Conservation (phyloP, 768 basidiomycete genomes). For the Lentinula sp. region DNA sequence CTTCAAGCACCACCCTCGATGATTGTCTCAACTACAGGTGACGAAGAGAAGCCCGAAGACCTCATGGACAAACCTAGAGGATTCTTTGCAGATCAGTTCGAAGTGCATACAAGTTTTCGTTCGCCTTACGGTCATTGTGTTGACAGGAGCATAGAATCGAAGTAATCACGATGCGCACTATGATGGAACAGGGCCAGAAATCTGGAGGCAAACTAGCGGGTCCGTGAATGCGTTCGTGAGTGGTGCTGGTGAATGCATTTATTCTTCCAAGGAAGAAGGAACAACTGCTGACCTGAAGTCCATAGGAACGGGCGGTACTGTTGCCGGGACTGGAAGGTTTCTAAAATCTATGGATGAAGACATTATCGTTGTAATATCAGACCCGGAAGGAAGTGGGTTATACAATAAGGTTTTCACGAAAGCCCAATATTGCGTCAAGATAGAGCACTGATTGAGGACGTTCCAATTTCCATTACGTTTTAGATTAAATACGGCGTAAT, state of each 20-base stretch:
- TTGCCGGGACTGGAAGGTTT: slow-evolving; percentile 78
- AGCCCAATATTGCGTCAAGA: neutral
- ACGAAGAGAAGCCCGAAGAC: slow-evolving; percentile 28
- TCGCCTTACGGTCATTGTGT: neutral
- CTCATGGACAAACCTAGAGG: slow-evolving; percentile 58
- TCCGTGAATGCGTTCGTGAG: slow-evolving; percentile 78
- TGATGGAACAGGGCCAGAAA: slow-evolving; percentile 88
- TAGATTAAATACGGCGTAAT: slow-evolving; percentile 90
- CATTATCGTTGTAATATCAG: slow-evolving; percentile 70
- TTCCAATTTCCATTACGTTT: neutral
- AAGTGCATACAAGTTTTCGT: slow-evolving; percentile 31
- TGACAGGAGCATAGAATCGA: slow-evolving; percentile 51
- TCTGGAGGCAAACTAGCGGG: slow-evolving; percentile 90
- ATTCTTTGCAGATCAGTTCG: slow-evolving; percentile 96
- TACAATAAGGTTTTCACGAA: slow-evolving; percentile 72
- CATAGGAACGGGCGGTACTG: slow-evolving; percentile 90
- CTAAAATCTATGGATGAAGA: slow-evolving; percentile 70
- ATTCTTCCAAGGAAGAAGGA: neutral
- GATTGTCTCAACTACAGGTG: slow-evolving; percentile 47
- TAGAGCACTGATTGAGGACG: neutral
- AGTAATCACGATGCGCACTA: slow-evolving; percentile 91
- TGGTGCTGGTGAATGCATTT: slow-evolving; percentile 62
- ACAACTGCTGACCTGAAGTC: neutral
- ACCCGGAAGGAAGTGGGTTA: slow-evolving; percentile 92
- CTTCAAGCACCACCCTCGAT: slow-evolving; percentile 42